A percentile compares a stretch with the other conserved stretches of the same genome.
Conservation (phyloP, 2,329 filamentous ascomycete species). For the Sphaerulina vaccinii region DNA sequence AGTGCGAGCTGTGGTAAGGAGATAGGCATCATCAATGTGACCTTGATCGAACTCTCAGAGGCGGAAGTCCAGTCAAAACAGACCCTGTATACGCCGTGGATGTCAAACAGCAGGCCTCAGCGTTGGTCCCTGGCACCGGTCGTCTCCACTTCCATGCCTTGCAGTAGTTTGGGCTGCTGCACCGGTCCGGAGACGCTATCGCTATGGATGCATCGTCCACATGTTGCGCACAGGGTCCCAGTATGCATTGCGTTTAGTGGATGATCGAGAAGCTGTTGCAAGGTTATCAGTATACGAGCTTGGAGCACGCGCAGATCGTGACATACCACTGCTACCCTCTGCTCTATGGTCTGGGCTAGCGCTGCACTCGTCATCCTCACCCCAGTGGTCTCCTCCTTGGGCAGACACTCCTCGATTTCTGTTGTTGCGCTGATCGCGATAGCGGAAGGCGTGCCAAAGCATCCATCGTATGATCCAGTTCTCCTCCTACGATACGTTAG, state of each 20-base stretch:
- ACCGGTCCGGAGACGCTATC: neutral
- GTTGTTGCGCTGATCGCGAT: slow-evolving; percentile 32
- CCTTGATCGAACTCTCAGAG: too few species aligned
- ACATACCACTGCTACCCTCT: slow-evolving; percentile 7
- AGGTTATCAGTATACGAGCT: slow-evolving; percentile 2
- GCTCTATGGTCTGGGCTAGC: slow-evolving; percentile 1
- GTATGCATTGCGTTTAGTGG: neutral
- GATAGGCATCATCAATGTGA: too few species aligned
- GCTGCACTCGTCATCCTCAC: slow-evolving; percentile 15
- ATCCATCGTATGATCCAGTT: slow-evolving; percentile 54
- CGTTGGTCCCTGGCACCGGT: too few species aligned
- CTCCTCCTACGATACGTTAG: too few species aligned
- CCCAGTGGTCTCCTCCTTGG: neutral
- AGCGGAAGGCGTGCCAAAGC: slow-evolving; percentile 52
- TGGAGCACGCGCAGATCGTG: neutral
- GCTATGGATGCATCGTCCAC: slow-evolving; percentile 7
- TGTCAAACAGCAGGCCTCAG: too few species aligned
- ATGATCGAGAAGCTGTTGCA: neutral
- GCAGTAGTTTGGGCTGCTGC: neutral
- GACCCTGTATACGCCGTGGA: too few species aligned
- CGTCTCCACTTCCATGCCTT: neutral
- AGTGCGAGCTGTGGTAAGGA: too few species aligned
- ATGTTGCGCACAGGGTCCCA: slow-evolving; percentile 17
- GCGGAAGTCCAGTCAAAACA: too few species aligned
- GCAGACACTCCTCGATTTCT: slow-evolving; percentile 7